phyloP scores from a whole-genome alignment of 306 rosid genomes.

The Phaseolus lunatus region DNA sequence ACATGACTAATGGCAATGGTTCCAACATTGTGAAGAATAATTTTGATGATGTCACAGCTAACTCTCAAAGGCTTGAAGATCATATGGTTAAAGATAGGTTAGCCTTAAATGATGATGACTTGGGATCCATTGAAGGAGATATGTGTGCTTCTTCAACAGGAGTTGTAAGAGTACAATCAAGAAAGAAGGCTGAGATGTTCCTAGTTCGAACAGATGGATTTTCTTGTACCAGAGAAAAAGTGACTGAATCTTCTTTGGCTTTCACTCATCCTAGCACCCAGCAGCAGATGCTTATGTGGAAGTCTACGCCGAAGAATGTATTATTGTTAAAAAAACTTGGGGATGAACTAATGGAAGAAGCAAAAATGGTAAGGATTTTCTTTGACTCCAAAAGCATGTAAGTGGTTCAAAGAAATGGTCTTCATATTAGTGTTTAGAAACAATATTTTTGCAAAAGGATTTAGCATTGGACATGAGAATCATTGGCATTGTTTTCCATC shows the following conservation, averaged over 20 bases:
- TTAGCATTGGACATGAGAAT: constrained; percentile 25
- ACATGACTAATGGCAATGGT: constrained; percentile 37
- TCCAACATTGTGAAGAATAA: constrained; percentile 45
- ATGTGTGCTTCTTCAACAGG: constrained; percentile 99
- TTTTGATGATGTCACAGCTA: constrained; percentile 45
- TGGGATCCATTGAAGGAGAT: constrained; percentile 68
- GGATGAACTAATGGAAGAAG: constrained; percentile 92
- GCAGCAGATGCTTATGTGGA: constrained; percentile 99
- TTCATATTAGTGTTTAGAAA: not conserved
- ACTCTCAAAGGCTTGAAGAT: constrained; percentile 50
- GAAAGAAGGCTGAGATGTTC: constrained; percentile 99
- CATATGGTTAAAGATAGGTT: constrained; percentile 50
- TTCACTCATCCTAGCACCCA: constrained; percentile 97
- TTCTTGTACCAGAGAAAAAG: constrained; percentile 96
- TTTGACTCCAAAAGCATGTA: not conserved
- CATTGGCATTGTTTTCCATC: constrained; percentile 19
- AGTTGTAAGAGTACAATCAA: constrained; percentile 96
- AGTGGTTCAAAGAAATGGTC: constrained; percentile 9
- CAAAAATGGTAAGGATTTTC: constrained; percentile 75
- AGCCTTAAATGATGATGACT: constrained; percentile 58
- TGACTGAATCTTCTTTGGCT: constrained; percentile 96
- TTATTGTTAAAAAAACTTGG: constrained; percentile 91
- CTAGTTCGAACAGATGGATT: constrained; percentile 97
- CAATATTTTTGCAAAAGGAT: constrained; percentile 10
- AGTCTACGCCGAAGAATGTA: constrained; percentile 89